Conservation (phyloP, 2,329 filamentous ascomycete genomes). For the Diaporthe sp. region DNA sequence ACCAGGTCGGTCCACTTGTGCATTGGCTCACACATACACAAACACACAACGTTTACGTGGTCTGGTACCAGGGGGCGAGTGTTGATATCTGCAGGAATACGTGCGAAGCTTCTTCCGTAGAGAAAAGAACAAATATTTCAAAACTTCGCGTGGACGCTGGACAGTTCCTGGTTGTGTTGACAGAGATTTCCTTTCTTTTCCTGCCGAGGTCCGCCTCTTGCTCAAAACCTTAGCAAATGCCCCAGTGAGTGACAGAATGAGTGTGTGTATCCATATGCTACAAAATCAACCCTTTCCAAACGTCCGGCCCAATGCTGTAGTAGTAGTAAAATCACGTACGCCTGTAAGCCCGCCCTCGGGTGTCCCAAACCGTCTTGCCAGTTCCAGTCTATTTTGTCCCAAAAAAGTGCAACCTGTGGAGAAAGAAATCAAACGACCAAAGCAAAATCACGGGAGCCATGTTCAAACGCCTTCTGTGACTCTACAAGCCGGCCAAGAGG, state of each 20-base stretch:
- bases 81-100: slow-evolving; percentile 25
- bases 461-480: not conserved
- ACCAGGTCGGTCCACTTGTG: slow-evolving; percentile 10
- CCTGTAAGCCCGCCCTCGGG: not conserved
- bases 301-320: slow-evolving; percentile 28
- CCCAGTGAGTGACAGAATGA: slow-evolving; percentile 9
- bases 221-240: not conserved
- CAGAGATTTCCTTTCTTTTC: not conserved
- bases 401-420: not conserved
- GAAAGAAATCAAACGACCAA: not conserved
- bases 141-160: not conserved
- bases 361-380: not conserved
- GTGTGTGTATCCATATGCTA: slow-evolving; percentile 18
- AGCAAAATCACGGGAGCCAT: not conserved
- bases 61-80: slow-evolving; percentile 24
- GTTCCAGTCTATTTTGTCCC: slow-evolving; percentile 25
- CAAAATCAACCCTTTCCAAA: slow-evolving; percentile 22
- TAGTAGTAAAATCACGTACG: slow-evolving; percentile 19
- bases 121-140: not conserved
- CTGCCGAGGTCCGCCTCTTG: not conserved
- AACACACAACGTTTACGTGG: slow-evolving; percentile 13
- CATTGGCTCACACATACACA: slow-evolving; percentile 8
- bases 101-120: slow-evolving; percentile 17
- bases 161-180: not conserved
- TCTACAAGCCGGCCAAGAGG: not conserved